Percentiles rank a stretch among this genome's conserved stretches.
Evolutionary conservation across 768 basidiomycete genomes (phyloP).

Genomic region (Trametes cubensis): DNA sequence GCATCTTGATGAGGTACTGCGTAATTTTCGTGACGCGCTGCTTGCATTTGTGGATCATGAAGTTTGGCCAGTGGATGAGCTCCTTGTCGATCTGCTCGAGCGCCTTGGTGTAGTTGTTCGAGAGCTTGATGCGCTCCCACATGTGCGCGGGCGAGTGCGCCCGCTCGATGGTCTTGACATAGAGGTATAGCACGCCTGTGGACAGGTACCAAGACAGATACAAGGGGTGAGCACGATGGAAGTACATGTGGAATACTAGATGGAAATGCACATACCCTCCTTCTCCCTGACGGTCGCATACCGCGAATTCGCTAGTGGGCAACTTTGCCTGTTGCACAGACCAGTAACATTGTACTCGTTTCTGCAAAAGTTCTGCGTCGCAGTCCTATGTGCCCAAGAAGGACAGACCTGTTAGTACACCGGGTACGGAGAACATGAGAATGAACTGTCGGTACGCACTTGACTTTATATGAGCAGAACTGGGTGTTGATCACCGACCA

Average conservation of each 20-base stretch:
- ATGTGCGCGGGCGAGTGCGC: constrained; percentile 95
- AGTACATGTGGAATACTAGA: not conserved
- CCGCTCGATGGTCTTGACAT: constrained; percentile 96
- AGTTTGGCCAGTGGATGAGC: constrained; percentile 98
- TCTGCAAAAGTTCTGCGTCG: constrained; percentile 96
- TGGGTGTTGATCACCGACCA: constrained; percentile 95
- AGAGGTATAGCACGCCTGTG: constrained; percentile 84
- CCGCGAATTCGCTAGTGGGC: constrained; percentile 95
- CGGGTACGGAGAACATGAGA: not conserved
- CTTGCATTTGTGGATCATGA: constrained; percentile 98
- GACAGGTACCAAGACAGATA: not conserved
- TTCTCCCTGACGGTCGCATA: constrained; percentile 98
- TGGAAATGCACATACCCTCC: constrained; percentile 61
- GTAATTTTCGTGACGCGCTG: constrained; percentile 99
- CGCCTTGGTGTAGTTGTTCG: constrained; percentile 93
- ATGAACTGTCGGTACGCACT: constrained; percentile 57
- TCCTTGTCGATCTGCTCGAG: constrained; percentile 97
- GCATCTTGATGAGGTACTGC: constrained; percentile 98
- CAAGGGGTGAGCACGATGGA: not conserved
- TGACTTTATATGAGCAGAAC: constrained; percentile 99
- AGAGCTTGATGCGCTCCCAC: constrained; percentile 96
- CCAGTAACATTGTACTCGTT: constrained; percentile 99
- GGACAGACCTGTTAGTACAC: constrained; percentile 17
- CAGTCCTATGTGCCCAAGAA: constrained; percentile 56
- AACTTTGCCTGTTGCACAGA: constrained; percentile 91